These are phyloP conservation scores for Madurella fahalii DNA, from an alignment of 2,329 filamentous ascomycete genomes.

Conservation along the genomic window DNA sequence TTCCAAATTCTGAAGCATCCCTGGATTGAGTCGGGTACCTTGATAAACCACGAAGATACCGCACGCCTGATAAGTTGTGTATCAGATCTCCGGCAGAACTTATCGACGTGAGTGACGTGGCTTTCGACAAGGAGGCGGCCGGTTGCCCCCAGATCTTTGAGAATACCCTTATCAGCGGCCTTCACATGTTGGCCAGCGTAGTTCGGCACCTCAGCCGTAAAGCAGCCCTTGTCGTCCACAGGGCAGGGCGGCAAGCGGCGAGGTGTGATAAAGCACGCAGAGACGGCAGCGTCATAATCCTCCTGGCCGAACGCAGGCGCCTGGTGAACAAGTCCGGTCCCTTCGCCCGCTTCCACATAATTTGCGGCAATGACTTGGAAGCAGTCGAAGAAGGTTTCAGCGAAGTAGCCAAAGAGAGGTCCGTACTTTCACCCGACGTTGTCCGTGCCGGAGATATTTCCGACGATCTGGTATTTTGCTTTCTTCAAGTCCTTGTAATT, in stretches of 20 bases:
- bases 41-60: constrained; percentile 94
- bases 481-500: constrained; percentile 96
- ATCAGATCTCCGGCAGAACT: constrained; percentile 88
- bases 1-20: constrained; percentile 88
- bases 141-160: constrained; percentile 71
- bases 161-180: constrained; percentile 84
- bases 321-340: constrained; percentile 91
- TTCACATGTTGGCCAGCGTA: constrained; percentile 89
- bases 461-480: constrained; percentile 79
- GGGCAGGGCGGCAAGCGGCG: constrained; percentile 80
- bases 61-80: constrained; percentile 89
- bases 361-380: constrained; percentile 78
- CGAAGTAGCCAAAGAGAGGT: constrained; percentile 85
- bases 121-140: constrained; percentile 78
- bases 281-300: constrained; percentile 80
- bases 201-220: constrained; percentile 70
- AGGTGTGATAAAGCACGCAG: constrained; percentile 71
- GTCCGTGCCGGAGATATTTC: constrained; percentile 73
- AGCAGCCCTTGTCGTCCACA: constrained; percentile 75
- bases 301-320: constrained; percentile 91
- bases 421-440: constrained; percentile 87
- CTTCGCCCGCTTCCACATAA: constrained; percentile 85
- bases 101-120: constrained; percentile 84
- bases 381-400: constrained; percentile 80
- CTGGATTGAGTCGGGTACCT: constrained; percentile 76